Conservation (phyloP, 2,329 filamentous ascomycete species). For the Coniochaeta sp. region DNA sequence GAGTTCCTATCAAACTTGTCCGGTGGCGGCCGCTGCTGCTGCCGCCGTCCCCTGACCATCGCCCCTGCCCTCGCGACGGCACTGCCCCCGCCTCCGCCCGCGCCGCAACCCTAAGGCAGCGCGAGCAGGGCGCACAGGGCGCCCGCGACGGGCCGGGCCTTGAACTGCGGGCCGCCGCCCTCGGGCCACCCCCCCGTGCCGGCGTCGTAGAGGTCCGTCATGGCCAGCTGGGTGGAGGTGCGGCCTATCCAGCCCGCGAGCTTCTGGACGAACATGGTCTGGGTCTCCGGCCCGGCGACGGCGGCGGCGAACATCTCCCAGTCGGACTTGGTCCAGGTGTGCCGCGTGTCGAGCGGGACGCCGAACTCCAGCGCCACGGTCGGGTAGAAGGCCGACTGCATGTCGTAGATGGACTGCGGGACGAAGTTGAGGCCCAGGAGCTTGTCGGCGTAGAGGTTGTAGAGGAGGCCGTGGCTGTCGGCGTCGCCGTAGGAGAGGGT, state of each 20-base stretch:
- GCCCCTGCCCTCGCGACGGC: neutral
- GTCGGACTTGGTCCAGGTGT: slow-evolving; percentile 77
- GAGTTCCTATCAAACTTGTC: neutral
- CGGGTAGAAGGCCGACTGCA: slow-evolving; percentile 71
- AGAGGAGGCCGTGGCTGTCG: slow-evolving; percentile 50
- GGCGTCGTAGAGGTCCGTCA: slow-evolving; percentile 74
- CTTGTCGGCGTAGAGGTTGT: slow-evolving; percentile 76
- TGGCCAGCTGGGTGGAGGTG: slow-evolving; percentile 60
- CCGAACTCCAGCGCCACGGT: slow-evolving; percentile 67
- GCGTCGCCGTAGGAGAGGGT: slow-evolving; percentile 70
- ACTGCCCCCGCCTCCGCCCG: neutral
- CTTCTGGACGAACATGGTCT: slow-evolving; percentile 57
- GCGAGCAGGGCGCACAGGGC: slow-evolving; percentile 75
- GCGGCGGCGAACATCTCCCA: slow-evolving; percentile 86
- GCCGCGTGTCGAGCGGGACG: slow-evolving; percentile 74
- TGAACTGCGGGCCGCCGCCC: slow-evolving; percentile 52
- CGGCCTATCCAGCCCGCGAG: slow-evolving; percentile 69
- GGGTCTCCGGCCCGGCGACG: slow-evolving; percentile 53
- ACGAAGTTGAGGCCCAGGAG: slow-evolving; percentile 73
- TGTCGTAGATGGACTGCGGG: slow-evolving; percentile 65
- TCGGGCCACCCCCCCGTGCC: slow-evolving; percentile 59
- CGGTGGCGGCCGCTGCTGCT: neutral
- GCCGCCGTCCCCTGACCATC: neutral
- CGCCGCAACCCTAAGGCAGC: slow-evolving; percentile 25
- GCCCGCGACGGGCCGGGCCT: slow-evolving; percentile 71